Percentiles rank a stretch among this genome's conserved stretches.
phyloP scores from a whole-genome alignment of 1,139 yeast species.

The Yamadazyma conglobata region DNA sequence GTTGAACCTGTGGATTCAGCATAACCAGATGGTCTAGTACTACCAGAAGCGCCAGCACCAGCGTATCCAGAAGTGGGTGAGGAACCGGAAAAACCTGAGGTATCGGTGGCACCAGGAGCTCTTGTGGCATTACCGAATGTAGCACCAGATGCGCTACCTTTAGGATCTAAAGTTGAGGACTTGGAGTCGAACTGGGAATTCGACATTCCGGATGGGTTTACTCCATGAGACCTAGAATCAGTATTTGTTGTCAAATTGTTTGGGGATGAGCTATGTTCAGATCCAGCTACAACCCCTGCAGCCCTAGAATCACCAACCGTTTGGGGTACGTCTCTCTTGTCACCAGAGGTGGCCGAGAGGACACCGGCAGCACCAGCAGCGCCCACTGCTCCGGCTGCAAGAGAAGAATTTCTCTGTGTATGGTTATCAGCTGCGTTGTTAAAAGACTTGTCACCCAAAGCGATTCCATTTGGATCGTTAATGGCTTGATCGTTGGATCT shows the following conservation, averaged over 20 bases:
- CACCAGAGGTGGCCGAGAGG: neutral
- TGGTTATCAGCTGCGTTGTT: neutral
- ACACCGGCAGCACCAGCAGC: slow-evolving; percentile 3
- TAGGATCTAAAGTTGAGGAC: too few relatives aligned
- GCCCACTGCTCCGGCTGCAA: slow-evolving; percentile 2
- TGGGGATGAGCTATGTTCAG: too few relatives aligned
- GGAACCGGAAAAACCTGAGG: too few relatives aligned
- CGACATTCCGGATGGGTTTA: too few relatives aligned
- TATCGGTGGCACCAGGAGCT: too few relatives aligned
- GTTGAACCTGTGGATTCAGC: too few relatives aligned
- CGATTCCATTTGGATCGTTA: neutral
- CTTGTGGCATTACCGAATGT: too few relatives aligned
- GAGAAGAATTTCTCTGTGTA: too few relatives aligned
- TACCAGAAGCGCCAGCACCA: slow-evolving; percentile 4
- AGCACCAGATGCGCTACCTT: too few relatives aligned
- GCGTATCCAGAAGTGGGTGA: slow-evolving; percentile 4
- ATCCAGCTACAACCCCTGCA: slow-evolving; percentile 3
- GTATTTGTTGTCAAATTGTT: too few relatives aligned
- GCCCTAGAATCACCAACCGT: slow-evolving; percentile 4
- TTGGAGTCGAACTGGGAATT: too few relatives aligned
- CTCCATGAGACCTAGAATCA: too few relatives aligned
- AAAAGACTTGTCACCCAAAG: neutral
- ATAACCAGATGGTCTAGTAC: slow-evolving; percentile 1
- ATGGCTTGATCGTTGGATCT: neutral
- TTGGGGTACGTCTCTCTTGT: neutral